Conservation (phyloP, 2,329 filamentous ascomycete genomes). For the Diaporthe sp. region DNA sequence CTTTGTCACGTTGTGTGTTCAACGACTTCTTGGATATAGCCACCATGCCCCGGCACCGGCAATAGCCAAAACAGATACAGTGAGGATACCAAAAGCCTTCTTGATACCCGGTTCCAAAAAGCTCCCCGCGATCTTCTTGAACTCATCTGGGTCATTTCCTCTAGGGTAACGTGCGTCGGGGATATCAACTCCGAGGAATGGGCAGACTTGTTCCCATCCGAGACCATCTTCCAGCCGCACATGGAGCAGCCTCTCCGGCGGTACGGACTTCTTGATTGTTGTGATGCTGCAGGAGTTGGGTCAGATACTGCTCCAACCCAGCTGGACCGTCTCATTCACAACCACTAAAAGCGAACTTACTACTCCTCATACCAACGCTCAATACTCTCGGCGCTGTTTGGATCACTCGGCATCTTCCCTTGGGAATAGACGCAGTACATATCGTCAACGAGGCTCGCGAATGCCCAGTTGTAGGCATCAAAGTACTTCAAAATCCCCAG, state of each 20-base stretch:
- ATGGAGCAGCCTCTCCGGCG: conserved; percentile 4
- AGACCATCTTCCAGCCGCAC: conserved; percentile 4
- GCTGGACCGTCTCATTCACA: neutral
- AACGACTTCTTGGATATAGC: neutral
- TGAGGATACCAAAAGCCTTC: neutral
- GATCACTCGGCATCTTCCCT: neutral
- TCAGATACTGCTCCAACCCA: neutral
- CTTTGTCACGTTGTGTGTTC: neutral
- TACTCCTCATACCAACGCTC: conserved; percentile 16
- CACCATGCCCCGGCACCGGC: neutral
- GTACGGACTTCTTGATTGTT: conserved; percentile 2
- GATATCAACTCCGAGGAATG: neutral
- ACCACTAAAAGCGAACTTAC: neutral
- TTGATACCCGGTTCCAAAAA: conserved; percentile 6
- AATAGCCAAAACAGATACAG: neutral
- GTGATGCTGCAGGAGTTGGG: neutral
- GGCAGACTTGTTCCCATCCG: conserved; percentile 9
- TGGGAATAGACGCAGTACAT: neutral
- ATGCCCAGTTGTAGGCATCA: neutral
- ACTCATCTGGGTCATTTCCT: neutral
- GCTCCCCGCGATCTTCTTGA: neutral
- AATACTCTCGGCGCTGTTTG: neutral
- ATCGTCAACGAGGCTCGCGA: neutral
- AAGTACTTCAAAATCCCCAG: neutral
- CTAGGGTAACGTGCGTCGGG: neutral